Conservation (phyloP, 2,329 filamentous ascomycete species). For the Xylariaceae sp. region DNA sequence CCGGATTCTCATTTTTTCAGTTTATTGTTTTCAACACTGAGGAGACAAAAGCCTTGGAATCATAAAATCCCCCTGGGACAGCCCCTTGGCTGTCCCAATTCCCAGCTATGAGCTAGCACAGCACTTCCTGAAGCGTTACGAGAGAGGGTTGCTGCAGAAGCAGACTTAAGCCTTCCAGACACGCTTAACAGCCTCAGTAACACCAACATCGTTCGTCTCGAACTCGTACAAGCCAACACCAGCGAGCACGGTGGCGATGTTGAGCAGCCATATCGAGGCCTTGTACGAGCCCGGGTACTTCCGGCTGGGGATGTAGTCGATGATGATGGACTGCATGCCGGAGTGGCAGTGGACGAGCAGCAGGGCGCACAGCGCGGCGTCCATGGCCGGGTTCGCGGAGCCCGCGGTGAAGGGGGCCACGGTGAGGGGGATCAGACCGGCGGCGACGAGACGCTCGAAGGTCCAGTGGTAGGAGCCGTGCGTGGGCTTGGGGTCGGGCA, state of each 20-base stretch:
- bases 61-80: too few relatives aligned
- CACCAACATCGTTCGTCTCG: constrained; percentile 94
- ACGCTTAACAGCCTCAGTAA: constrained; percentile 83
- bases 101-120: not conserved
- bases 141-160: not conserved
- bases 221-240: constrained; percentile 94
- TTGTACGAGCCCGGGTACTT: constrained; percentile 63
- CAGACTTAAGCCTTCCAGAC: constrained; percentile 67
- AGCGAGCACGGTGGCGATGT: constrained; percentile 70
- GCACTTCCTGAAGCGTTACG: too few relatives aligned
- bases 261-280: constrained; percentile 71
- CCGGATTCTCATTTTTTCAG: not conserved
- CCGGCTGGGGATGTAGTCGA: constrained; percentile 81
- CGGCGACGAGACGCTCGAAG: constrained; percentile 82
- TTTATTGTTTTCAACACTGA: not conserved
- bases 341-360: constrained; percentile 92
- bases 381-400: constrained; percentile 80
- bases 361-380: constrained; percentile 77
- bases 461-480: constrained; percentile 99
- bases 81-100: not conserved
- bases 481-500: constrained; percentile 65
- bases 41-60: not conserved
- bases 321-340: constrained; percentile 84
- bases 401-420: constrained; percentile 89
- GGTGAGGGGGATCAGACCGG: constrained; percentile 77